Percentiles rank a stretch among this genome's conserved stretches.
These are phyloP conservation scores for Arctostaphylos glauca DNA, from an alignment of 148 eudicot species.

Conservation along the genomic window DNA sequence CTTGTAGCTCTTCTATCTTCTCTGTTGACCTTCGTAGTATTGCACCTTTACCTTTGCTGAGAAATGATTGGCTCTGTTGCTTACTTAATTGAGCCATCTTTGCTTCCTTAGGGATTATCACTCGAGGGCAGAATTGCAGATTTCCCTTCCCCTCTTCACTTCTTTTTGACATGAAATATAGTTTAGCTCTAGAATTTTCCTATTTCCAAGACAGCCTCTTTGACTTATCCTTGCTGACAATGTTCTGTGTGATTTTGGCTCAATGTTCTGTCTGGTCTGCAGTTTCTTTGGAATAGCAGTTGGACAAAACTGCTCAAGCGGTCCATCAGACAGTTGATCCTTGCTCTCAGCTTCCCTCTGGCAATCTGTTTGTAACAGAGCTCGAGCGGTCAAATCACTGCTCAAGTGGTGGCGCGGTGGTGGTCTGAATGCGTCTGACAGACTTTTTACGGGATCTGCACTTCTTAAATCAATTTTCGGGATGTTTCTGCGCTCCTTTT, in stretches of 20 bases:
- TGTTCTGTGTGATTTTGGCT: neutral
- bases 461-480: neutral
- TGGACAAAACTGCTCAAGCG: too few relatives aligned
- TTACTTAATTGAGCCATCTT: neutral
- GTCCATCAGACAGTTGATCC: too few relatives aligned
- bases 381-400: neutral
- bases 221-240: neutral
- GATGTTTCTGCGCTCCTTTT: neutral
- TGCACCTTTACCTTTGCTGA: neutral
- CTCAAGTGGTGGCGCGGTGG: neutral
- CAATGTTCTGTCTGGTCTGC: too few relatives aligned
- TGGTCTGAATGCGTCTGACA: neutral
- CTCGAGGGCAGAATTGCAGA: neutral
- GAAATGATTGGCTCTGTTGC: neutral
- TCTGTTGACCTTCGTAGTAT: neutral
- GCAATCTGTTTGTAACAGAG: too few relatives aligned
- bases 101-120: neutral
- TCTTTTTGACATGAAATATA: neutral
- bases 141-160: neutral
- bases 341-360: too few relatives aligned
- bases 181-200: neutral
- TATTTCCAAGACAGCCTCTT: neutral
- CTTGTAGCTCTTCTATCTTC: neutral
- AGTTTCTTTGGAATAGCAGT: too few relatives aligned
- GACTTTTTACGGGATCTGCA: neutral